Percentiles rank a stretch among this genome's conserved stretches.
These are phyloP conservation scores for Capsicum pubescens DNA, from an alignment of 257 asterid genomes.

Conservation along the genomic window DNA sequence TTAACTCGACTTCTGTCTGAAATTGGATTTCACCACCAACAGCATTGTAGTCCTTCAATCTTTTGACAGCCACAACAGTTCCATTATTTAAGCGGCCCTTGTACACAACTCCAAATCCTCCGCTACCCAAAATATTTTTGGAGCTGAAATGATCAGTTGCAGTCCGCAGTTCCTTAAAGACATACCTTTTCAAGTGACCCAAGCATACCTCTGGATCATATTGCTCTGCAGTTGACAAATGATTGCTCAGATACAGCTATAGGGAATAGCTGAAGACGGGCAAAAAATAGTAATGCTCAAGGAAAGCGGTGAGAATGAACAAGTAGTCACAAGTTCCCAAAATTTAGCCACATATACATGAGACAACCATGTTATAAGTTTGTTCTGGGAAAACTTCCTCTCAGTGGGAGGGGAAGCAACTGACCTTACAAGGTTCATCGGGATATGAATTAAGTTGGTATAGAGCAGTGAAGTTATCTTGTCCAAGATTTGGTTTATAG, in stretches of 20 bases:
- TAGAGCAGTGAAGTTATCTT: not conserved
- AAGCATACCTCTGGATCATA: constrained; percentile 39
- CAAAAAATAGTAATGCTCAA: not conserved
- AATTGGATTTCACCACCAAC: constrained; percentile 42
- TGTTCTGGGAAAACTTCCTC: not conserved
- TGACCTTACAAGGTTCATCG: constrained; percentile 3
- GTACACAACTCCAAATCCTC: constrained; percentile 52
- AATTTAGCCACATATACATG: not conserved
- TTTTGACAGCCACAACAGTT: constrained; percentile 43
- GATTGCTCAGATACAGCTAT: constrained; percentile 21
- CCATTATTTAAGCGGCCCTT: constrained; percentile 42
- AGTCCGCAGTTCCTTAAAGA: constrained; percentile 35
- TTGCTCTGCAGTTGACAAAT: constrained; percentile 24
- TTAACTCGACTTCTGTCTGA: constrained; percentile 50
- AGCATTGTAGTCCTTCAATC: constrained; percentile 36
- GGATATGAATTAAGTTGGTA: constrained; percentile 4
- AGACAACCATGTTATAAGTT: not conserved
- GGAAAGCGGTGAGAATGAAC: constrained; percentile 2
- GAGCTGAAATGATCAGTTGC: constrained; percentile 47
- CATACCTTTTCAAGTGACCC: constrained; percentile 42
- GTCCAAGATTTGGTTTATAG: not conserved
- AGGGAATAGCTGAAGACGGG: not conserved
- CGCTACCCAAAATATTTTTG: constrained; percentile 45
- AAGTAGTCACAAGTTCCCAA: constrained; percentile 6
- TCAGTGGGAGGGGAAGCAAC: not conserved